These are phyloP conservation scores for Backusella circina DNA, from an alignment of 192 early-diverging fungal genomes.

Conservation along the genomic window DNA sequence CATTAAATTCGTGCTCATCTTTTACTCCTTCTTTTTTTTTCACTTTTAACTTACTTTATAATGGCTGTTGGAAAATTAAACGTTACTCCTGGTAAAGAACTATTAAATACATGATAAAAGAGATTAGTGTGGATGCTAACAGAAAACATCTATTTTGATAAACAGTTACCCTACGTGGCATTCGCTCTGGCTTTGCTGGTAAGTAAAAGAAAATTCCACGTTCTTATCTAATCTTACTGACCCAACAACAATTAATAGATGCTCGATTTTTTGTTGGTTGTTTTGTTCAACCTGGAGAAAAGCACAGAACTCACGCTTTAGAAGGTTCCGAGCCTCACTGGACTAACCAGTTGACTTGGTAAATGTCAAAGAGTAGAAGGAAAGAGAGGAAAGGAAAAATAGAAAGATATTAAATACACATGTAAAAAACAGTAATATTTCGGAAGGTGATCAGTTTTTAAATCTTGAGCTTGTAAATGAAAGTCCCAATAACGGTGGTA, in stretches of 20 bases:
- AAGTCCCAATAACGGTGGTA: conserved; percentile 9
- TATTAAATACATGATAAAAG: background rate
- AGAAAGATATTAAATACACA: background rate
- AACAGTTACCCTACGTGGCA: conserved; percentile 13
- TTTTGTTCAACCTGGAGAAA: conserved; percentile 25
- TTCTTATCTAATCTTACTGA: background rate
- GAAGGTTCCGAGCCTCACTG: conserved; percentile 21
- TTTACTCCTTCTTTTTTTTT: background rate
- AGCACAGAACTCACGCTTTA: conserved; percentile 30
- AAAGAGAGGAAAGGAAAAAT: background rate
- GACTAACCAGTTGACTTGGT: conserved; percentile 29
- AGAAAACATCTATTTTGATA: background rate
- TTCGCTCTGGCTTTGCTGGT: background rate
- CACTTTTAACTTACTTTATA: background rate
- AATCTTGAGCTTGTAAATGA: conserved; percentile 34
- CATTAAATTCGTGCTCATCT: background rate
- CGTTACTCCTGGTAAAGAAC: conserved; percentile 9
- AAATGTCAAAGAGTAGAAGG: background rate
- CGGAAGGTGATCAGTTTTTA: conserved; percentile 14
- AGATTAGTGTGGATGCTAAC: background rate
- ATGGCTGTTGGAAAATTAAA: conserved; percentile 20
- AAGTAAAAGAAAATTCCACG: background rate
- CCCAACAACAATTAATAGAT: conserved; percentile 3
- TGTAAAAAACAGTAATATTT: conserved; percentile 16
- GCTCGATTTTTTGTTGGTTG: conserved; percentile 27